phyloP scores from a whole-genome alignment of 495 filamentous ascomycete genomes.

The Lophiotrema nucula region DNA sequence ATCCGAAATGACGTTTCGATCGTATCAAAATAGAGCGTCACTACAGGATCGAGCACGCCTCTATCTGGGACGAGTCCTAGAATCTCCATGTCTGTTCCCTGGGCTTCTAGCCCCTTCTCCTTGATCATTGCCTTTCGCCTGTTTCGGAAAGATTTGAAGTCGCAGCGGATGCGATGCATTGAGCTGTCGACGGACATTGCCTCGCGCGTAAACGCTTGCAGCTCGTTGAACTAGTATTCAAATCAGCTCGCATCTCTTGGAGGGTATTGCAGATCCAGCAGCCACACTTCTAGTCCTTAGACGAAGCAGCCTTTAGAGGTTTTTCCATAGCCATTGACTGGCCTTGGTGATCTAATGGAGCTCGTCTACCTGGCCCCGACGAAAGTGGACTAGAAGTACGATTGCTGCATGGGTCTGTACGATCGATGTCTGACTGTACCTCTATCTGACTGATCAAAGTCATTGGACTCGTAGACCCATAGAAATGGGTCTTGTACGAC shows the following conservation, averaged over 20 bases:
- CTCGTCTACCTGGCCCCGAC: too few species aligned
- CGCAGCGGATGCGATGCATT: conserved; percentile 45
- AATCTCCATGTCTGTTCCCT: conserved; percentile 23
- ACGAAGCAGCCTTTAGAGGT: too few species aligned
- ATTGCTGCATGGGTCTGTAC: too few species aligned
- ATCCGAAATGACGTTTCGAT: conserved; percentile 25
- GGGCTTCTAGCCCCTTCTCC: conserved; percentile 21
- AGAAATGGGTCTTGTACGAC: conserved; percentile 50
- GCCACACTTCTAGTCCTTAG: too few species aligned
- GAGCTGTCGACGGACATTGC: conserved; percentile 39
- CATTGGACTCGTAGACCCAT: conserved; percentile 49
- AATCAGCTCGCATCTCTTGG: not conserved
- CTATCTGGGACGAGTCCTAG: conserved; percentile 17
- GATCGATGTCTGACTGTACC: not conserved
- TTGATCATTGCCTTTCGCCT: conserved; percentile 38
- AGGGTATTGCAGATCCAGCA: too few species aligned
- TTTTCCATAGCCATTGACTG: too few species aligned
- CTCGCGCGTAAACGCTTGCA: conserved; percentile 47
- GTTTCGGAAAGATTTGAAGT: conserved; percentile 36
- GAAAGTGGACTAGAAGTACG: too few species aligned
- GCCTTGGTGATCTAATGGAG: too few species aligned
- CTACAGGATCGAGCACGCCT: conserved; percentile 1
- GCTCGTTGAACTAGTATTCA: conserved; percentile 47
- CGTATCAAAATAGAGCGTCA: conserved; percentile 17
- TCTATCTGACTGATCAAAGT: conserved; percentile 51